Evolutionary conservation across 176 grass and related monocot species (phyloP).

Genomic region (Phyllostachys edulis): DNA sequence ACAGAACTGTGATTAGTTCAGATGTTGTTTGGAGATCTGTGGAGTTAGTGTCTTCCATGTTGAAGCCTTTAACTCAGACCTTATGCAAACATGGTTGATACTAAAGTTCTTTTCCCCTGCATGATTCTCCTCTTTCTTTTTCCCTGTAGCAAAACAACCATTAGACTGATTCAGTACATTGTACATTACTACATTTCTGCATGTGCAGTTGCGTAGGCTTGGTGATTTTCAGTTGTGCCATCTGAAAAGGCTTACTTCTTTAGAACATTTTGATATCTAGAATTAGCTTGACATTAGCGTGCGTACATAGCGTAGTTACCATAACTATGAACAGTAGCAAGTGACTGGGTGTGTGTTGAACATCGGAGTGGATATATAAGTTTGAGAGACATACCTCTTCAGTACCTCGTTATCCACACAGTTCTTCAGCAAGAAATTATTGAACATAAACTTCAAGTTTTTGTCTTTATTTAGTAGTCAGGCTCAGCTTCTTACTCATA

Average conservation of each 20-base stretch:
- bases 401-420: not conserved
- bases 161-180: too few relatives aligned
- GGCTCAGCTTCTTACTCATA: not conserved
- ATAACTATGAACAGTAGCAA: not conserved
- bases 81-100: too few relatives aligned
- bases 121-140: too few relatives aligned
- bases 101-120: too few relatives aligned
- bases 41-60: too few relatives aligned
- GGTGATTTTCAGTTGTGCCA: conserved; percentile 7
- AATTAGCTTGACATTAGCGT: not conserved
- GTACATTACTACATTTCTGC: too few relatives aligned
- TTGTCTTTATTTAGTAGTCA: not conserved
- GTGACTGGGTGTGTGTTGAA: not conserved
- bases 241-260: not conserved
- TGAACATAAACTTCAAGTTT: not conserved
- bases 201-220: too few relatives aligned
- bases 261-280: not conserved
- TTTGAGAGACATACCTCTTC: not conserved
- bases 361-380: not conserved
- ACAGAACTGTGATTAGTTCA: too few relatives aligned
- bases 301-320: too few relatives aligned
- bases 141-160: too few relatives aligned
- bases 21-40: too few relatives aligned
- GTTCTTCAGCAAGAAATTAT: not conserved
- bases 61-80: too few relatives aligned